Base-by-base conservation (phyloP, 768 basidiomycete species). In the Mrakia hoshinonis region DNA sequence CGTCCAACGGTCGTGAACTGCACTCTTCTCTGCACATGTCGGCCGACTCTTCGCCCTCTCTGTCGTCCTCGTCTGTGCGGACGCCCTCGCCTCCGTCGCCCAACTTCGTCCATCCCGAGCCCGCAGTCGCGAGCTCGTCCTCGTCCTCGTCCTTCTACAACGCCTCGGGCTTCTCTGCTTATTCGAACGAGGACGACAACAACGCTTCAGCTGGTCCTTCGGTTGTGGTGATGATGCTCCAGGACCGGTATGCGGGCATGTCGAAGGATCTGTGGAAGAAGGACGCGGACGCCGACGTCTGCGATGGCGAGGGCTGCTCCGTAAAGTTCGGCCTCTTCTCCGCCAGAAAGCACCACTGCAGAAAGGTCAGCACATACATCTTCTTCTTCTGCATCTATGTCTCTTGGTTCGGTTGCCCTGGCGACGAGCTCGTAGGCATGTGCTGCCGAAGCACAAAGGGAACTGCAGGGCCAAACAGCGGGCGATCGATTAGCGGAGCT, bases 241-340 rank as follows among this genome's bases (percentile, higher is more conserved):
- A 72, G 60, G 70, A 72, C 34, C 70, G 52, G n/a, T 55, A 49
- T 46, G 70, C 70, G 4, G 70, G 64, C 6, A 55, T 72, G n/a
- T 38, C 51, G 31, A 72, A 72, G 60, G 70, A 65, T 34, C 65
- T 72, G 26, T 72, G 70, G 70, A 72, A 72, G 55, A 64, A 64
- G 20, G 70, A 72, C 34, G 65, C 55, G 15, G 70, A 72, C 39
- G 70, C 70, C 1, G 70, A 72, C 54, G 31, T 61, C 13, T 72
- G 70, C 66, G 70, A 72, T 36, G 49, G 70, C n/a, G 65, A 66
- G 39, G 70, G 55, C 1, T 72, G 70, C 65, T 52, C 24, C 18
- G 60, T 62, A 52, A 65, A 54, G 26, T 72, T 72, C 24, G 63
- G 65, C n/a, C 46, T 72, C 39, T 61, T 66, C 46, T 38, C 51